Conservation (phyloP, 78 protist genomes). For the Anaeramoeba ignava region DNA sequence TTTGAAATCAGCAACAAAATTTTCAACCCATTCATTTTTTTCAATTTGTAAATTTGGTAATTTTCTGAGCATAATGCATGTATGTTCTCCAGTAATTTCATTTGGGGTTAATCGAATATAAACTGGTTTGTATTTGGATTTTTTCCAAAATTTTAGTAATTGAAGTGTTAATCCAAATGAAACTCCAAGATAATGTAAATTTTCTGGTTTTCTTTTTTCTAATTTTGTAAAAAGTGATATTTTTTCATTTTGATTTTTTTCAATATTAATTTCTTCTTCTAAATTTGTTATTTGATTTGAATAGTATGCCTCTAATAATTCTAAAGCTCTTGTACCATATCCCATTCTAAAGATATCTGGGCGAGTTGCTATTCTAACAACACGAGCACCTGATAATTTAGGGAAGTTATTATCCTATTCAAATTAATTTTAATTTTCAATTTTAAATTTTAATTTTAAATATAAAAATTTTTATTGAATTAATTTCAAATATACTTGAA, state of each 20-base stretch:
- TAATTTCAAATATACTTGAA: neutral
- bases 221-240: constrained; percentile 31
- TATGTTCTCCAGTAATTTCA: constrained; percentile 94
- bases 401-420: constrained; percentile 80
- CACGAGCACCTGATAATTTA: constrained; percentile 81
- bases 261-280: neutral
- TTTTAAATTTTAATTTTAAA: neutral
- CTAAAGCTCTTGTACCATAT: constrained; percentile 81
- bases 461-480: neutral
- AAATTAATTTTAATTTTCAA: neutral
- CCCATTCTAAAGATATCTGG: constrained; percentile 79
- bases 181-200: constrained; percentile 85
- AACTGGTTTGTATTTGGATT: constrained; percentile 42
- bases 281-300: constrained; percentile 41
- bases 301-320: constrained; percentile 61
- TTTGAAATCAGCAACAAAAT: constrained; percentile 20
- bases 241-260: neutral
- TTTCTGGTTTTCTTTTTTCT: constrained; percentile 35
- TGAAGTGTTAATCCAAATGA: constrained; percentile 51
- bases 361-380: constrained; percentile 93
- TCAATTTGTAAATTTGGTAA: constrained; percentile 4
- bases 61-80: constrained; percentile 69
- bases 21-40: constrained; percentile 3
- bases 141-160: constrained; percentile 75
- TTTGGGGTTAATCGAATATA: constrained; percentile 69